Evolutionary conservation across 768 basidiomycete genomes (phyloP), one percentile per base, ranked within the genome.

Genomic region (Galerina marginata): DNA sequence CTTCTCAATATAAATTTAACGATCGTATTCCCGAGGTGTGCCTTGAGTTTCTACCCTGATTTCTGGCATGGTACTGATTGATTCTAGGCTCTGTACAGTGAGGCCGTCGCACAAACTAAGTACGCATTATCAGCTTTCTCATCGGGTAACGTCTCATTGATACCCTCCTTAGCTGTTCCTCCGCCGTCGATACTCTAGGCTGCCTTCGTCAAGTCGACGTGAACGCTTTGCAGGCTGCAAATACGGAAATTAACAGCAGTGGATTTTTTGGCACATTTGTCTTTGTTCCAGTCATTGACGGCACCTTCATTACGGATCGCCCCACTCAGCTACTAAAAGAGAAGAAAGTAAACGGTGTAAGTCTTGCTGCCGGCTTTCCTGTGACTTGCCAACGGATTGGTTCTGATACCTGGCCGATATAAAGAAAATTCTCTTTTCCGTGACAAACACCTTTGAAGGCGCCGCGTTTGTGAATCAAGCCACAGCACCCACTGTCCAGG

Each of bases 211-310:
- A 63, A 5, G 67, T 69, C 7, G 71, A 79, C 12, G 69, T 65
- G 6, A 60, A 60, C 6, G 58, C 58, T 4, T 72, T 85, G 9
- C 70, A 77, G 57, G 60, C 60, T 3, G 71, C 69, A 6, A 83
- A 83, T 59, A 37, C 48, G 2, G 56, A 74, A 14, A 60, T 83
- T 15, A 70, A 69, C 4, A 11, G 1, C 1, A 68, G 67, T 23
- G 76, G 64, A 4, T 79, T 83, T 66, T 80, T 65, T 56, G 80
- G 78, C 0, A 78, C 77, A 3, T 79, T 71, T 38, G 65, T 71
- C 15, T 81, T 79, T 45, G 72, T 75, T 14, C 82, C 83, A 0
- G 80, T 85, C 16, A 73, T 85, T 5, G 83, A 84, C 62, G 82
- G 80, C 2, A 73, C 66, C 1, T 79, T 82, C 58, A 83, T 83